phyloP scores from a whole-genome alignment of 2,329 filamentous ascomycete genomes.

The Fonsecaea pedrosoi region DNA sequence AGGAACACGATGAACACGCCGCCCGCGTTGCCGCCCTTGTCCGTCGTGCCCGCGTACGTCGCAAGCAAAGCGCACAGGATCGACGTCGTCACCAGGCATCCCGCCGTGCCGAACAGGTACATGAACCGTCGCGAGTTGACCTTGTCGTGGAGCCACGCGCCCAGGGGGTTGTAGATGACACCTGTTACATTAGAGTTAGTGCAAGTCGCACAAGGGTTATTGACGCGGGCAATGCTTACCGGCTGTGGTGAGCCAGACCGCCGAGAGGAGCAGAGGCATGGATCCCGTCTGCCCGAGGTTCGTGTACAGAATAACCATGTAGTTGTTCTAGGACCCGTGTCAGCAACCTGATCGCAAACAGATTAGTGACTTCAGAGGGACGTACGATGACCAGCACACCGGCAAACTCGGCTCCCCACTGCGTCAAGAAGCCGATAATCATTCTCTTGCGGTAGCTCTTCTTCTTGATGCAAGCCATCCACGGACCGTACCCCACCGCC shows the following conservation, averaged over 20 bases:
- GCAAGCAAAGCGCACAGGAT: conserved; percentile 49
- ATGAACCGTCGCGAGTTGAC: conserved; percentile 52
- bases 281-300: conserved; percentile 47
- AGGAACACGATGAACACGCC: conserved; percentile 52
- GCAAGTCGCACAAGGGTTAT: not conserved
- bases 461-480: conserved; percentile 56
- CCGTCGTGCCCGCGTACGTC: conserved; percentile 45
- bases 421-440: conserved; percentile 60
- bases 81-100: conserved; percentile 50
- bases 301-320: conserved; percentile 50
- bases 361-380: conserved; percentile 39
- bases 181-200: conserved; percentile 11
- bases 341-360: not conserved
- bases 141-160: conserved; percentile 49
- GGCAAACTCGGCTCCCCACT: conserved; percentile 61
- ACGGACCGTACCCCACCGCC: conserved; percentile 49
- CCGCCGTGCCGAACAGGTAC: conserved; percentile 51
- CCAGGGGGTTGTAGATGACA: conserved; percentile 51
- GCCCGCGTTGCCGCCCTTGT: conserved; percentile 46
- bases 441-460: conserved; percentile 59
- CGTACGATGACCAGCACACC: conserved; percentile 58
- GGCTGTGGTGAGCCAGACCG: conserved; percentile 55
- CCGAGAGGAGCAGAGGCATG: conserved; percentile 54
- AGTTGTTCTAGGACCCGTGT: conserved; percentile 44
- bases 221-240: conserved; percentile 41